These are phyloP conservation scores for Cladosporium velox DNA, from an alignment of 2,329 filamentous ascomycete species.

Conservation along the genomic window DNA sequence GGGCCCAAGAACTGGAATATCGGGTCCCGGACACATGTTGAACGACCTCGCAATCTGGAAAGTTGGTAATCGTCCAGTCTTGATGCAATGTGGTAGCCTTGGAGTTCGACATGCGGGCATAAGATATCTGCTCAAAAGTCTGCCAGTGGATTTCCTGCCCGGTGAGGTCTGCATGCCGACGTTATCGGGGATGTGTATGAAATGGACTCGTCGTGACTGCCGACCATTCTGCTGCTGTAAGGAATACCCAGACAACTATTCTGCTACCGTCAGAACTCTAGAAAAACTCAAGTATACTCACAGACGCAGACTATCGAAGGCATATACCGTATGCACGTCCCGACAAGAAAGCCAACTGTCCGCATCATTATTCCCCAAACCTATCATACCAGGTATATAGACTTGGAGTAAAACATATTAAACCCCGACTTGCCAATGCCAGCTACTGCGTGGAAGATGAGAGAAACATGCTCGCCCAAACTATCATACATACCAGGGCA, in stretches of 20 bases:
- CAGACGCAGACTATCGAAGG: not conserved
- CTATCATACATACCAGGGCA: no score
- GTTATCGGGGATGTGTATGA: not conserved
- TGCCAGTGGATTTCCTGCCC: not conserved
- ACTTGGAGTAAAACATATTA: not conserved
- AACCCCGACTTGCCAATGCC: not conserved
- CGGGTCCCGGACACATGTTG: not conserved
- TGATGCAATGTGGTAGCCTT: not conserved
- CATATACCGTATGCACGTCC: not conserved
- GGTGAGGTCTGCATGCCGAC: not conserved
- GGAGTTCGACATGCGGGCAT: not conserved
- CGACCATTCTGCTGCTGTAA: not conserved
- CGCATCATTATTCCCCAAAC: not conserved
- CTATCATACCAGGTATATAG: not conserved
- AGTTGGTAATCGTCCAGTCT: no score
- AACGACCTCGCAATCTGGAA: not conserved
- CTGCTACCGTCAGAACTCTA: not conserved
- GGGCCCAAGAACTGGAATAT: not conserved
- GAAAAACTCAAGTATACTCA: not conserved
- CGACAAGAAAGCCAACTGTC: not conserved
- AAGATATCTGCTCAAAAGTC: not conserved
- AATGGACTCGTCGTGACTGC: not conserved
- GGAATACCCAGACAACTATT: not conserved
- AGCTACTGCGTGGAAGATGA: not conserved
- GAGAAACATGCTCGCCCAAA: not conserved